Percentiles rank a stretch among this genome's conserved stretches.
Evolutionary conservation across 495 filamentous ascomycete species (phyloP).

Genomic region (Penicillium crystallinum): DNA sequence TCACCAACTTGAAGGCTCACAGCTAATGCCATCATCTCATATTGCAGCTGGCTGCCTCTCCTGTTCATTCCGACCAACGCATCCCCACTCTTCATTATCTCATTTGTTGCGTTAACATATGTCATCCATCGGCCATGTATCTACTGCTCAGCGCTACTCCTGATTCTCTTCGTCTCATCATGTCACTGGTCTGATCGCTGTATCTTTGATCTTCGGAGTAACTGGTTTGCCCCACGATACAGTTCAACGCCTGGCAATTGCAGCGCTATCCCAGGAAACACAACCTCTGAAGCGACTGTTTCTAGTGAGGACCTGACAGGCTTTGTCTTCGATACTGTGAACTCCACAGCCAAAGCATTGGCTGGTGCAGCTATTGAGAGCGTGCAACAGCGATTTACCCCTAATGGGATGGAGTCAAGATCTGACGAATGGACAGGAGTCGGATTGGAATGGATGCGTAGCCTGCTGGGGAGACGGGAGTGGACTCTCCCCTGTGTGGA

Average conservation of each 20-base stretch:
- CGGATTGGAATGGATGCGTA: conserved; percentile 77
- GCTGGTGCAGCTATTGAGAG: conserved; percentile 62
- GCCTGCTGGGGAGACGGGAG: conserved; percentile 65
- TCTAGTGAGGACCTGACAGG: conserved; percentile 35
- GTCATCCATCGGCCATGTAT: conserved; percentile 85
- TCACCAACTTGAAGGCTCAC: neutral
- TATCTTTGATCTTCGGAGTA: conserved; percentile 76
- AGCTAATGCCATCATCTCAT: conserved; percentile 25
- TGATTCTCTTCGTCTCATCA: conserved; percentile 82
- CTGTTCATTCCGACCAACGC: conserved; percentile 60
- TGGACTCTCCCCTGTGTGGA: conserved; percentile 83
- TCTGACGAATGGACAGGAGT: conserved; percentile 69
- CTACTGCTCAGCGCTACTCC: conserved; percentile 83
- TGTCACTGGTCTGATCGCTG: conserved; percentile 90
- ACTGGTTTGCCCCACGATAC: conserved; percentile 74
- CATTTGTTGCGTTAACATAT: conserved; percentile 87
- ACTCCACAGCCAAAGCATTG: conserved; percentile 62
- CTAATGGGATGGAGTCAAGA: conserved; percentile 18
- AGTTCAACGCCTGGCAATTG: conserved; percentile 24
- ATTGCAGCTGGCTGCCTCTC: conserved; percentile 44
- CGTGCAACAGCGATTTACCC: conserved; percentile 45
- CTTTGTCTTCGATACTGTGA: conserved; percentile 56
- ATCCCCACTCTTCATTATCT: conserved; percentile 78
- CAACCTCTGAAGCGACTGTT: conserved; percentile 15
- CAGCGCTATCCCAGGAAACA: conserved; percentile 15